Base-by-base conservation (phyloP, 345 rosid genomes). In the Lumnitzera racemosa region DNA sequence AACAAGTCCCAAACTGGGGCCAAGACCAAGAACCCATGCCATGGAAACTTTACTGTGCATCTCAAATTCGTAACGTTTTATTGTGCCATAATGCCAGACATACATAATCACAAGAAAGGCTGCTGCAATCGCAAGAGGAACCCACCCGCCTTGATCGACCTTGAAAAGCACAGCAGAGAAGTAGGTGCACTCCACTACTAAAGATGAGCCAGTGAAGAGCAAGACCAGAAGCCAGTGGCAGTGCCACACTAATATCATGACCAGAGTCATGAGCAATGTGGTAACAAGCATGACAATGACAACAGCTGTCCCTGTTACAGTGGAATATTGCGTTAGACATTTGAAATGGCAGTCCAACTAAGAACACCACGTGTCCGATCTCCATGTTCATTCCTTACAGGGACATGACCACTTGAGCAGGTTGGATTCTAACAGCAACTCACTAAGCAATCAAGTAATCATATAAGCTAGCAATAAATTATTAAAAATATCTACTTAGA, bases 21-120 rank as follows among this genome's bases (percentile, higher is more conserved):
- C 96, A n/a, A 88, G 87, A 25, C 96, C 89, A 1, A 88, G 82
- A 52, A 88, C 77, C 96, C 96, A 88, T 12, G 91, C 86, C 91
- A 88, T 81, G 15, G 96, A 88, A 24, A 88, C 86, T 72, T 66
- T 81, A 48, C 89, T 80, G 31, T 88, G 83, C 80, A 83, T 75
- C 79, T 88, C 90, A 54, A 88, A 83, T 81, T 88, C 89, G 12
- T 88, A 88, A 12, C 83, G 80, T 63, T 81, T 88, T 69, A 85
- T 67, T 1, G 89, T 81, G 53, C 84, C 91, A 24, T 85, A 88
- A 70, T 88, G 88, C 96, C 91, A 88, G 12, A 75, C 71, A 14
- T 61, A 78, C 96, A 88, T 88, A 68, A 85, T 70, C 4, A 88
- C 15, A 47, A 88, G 79, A 75, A 81, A 85, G 52, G 77, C 72